Conservation (phyloP, 306 rosid species). For the Aeschynomene evenia region DNA sequence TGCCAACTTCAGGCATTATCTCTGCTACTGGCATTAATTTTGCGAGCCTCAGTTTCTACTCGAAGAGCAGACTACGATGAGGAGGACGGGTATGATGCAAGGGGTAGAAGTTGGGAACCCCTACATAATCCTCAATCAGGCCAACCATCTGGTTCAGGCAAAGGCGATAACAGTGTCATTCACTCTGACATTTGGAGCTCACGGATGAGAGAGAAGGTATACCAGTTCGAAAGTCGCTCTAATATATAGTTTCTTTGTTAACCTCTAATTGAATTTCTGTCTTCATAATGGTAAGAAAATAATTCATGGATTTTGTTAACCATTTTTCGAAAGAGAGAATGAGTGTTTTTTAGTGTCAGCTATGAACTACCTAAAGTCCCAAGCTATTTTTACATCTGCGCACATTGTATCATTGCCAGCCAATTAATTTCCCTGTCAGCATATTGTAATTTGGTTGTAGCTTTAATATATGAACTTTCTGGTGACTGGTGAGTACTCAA, state of each 20-base stretch:
- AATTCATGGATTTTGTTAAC: not conserved
- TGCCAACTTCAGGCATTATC: slow-evolving; percentile 61
- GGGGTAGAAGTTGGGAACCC: slow-evolving; percentile 71
- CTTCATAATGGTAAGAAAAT: slow-evolving; percentile 13
- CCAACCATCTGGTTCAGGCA: slow-evolving; percentile 60
- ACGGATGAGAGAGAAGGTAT: slow-evolving; percentile 86
- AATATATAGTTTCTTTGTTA: slow-evolving; percentile 8
- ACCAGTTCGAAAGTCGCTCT: slow-evolving; percentile 21
- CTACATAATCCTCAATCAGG: slow-evolving; percentile 54
- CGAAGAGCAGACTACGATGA: slow-evolving; percentile 44
- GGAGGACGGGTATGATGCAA: slow-evolving; percentile 52
- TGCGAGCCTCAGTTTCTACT: slow-evolving; percentile 72
- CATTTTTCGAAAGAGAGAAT: not conserved
- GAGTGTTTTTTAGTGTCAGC: slow-evolving; percentile 23
- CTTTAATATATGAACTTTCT: not conserved
- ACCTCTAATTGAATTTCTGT: not conserved
- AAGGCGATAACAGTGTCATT: slow-evolving; percentile 48
- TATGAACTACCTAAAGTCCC: not conserved
- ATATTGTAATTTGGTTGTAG: not conserved
- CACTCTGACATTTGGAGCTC: slow-evolving; percentile 81
- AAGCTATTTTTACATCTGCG: not conserved
- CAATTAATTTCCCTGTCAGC: not conserved
- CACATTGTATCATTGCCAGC: not conserved
- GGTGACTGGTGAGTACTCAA: not conserved
- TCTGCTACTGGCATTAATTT: slow-evolving; percentile 63